Evolutionary conservation across 805 yeast species (phyloP).

Genomic region (Cyberlindnera maritima): DNA sequence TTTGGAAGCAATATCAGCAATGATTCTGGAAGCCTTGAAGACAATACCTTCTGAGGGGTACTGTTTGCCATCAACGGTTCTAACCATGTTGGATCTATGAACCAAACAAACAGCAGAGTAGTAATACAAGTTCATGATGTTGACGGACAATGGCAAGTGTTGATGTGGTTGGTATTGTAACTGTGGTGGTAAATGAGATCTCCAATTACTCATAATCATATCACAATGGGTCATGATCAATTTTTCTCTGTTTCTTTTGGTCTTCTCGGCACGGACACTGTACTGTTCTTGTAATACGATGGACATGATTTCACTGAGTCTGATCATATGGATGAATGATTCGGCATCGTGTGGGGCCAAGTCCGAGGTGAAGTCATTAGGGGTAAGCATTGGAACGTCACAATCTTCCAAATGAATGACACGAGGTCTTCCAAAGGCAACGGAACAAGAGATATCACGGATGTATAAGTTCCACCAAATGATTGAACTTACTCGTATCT

Average conservation of each 20-base stretch:
- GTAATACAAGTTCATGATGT: slow-evolving; percentile 63
- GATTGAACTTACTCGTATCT: slow-evolving; percentile 54
- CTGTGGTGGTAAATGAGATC: slow-evolving; percentile 59
- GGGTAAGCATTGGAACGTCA: slow-evolving; percentile 68
- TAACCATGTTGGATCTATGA: slow-evolving; percentile 64
- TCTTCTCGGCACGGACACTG: slow-evolving; percentile 62
- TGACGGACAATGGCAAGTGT: slow-evolving; percentile 45
- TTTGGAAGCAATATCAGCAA: slow-evolving; percentile 59
- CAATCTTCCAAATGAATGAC: slow-evolving; percentile 69
- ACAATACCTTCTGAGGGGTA: slow-evolving; percentile 55
- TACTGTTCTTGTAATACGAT: slow-evolving; percentile 67
- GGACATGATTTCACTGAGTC: slow-evolving; percentile 69
- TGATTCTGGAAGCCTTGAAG: slow-evolving; percentile 77
- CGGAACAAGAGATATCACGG: slow-evolving; percentile 66
- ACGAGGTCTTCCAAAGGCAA: slow-evolving; percentile 73
- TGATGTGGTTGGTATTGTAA: slow-evolving; percentile 62
- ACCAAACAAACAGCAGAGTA: slow-evolving; percentile 69
- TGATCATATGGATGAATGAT: slow-evolving; percentile 59
- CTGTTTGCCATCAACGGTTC: slow-evolving; percentile 33
- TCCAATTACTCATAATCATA: slow-evolving; percentile 75
- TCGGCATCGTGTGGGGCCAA: slow-evolving; percentile 49
- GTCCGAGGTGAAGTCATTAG: slow-evolving; percentile 62
- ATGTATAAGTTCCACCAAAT: slow-evolving; percentile 78
- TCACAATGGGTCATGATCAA: slow-evolving; percentile 56
- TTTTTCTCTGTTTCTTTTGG: slow-evolving; percentile 42